Evolutionary conservation across 345 rosid genomes (phyloP).

Genomic region (Dimocarpus longan): DNA sequence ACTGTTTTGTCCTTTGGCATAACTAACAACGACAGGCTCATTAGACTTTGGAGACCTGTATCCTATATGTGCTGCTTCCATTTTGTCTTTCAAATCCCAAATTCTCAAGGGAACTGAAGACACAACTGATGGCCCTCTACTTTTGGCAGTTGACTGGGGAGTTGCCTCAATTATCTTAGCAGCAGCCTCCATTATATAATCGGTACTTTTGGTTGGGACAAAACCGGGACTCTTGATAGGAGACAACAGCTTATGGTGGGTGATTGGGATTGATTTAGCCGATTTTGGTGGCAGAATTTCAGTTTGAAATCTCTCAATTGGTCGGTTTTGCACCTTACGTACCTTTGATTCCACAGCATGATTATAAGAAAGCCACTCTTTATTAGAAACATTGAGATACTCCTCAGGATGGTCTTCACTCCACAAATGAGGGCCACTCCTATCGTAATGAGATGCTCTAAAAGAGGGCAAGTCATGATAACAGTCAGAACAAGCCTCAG

Average conservation of each 20-base stretch:
- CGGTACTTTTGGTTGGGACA: conserved; percentile 48
- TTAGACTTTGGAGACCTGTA: conserved; percentile 46
- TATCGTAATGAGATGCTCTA: conserved; percentile 36
- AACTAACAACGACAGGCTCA: conserved; percentile 24
- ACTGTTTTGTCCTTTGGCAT: conserved; percentile 38
- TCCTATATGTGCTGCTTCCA: conserved; percentile 60
- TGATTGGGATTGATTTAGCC: conserved; percentile 60
- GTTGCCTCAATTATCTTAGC: conserved; percentile 78
- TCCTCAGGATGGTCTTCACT: conserved; percentile 47
- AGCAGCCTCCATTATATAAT: conserved; percentile 77
- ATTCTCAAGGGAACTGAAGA: conserved; percentile 73
- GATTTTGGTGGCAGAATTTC: conserved; percentile 78
- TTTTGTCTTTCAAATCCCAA: conserved; percentile 71
- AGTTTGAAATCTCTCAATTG: conserved; percentile 75
- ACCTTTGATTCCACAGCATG: conserved; percentile 37
- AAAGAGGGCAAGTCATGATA: conserved; percentile 34
- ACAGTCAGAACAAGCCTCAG: conserved; percentile 42
- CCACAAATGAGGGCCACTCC: conserved; percentile 35
- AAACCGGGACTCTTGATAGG: conserved; percentile 72
- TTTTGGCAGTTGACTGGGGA: conserved; percentile 46
- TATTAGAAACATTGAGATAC: conserved; percentile 33
- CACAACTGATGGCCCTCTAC: conserved; percentile 43
- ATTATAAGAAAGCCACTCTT: conserved; percentile 40
- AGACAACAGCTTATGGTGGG: conserved; percentile 74
- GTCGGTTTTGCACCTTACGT: conserved; percentile 46